Conservation (phyloP, 176 grass and related monocot genomes). For the Miscanthus lutarioriparius region DNA sequence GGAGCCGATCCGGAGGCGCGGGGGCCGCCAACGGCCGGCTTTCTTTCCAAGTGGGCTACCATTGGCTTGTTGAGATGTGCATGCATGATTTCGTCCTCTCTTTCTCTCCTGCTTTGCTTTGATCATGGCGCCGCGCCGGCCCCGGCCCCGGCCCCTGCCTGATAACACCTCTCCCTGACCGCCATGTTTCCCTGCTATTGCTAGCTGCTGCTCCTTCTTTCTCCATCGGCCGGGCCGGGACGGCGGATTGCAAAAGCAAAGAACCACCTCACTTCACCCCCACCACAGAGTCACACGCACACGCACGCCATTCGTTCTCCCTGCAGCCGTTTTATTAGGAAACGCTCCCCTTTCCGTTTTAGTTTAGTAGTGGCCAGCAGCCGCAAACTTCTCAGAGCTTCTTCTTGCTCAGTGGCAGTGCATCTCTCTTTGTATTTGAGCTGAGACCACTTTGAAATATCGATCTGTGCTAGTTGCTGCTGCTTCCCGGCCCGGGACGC, state of each 20-base stretch:
- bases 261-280: not conserved
- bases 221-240: not conserved
- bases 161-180: constrained; percentile 50
- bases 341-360: constrained; percentile 69
- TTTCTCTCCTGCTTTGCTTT: constrained; percentile 22
- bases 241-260: not conserved
- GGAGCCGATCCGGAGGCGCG: too few species aligned
- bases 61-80: constrained; percentile 9
- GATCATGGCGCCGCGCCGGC: constrained; percentile 37
- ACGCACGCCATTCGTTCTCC: not conserved
- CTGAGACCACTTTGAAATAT: too few species aligned
- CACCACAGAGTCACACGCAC: not conserved
- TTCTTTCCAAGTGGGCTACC: constrained; percentile 50
- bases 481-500: not conserved
- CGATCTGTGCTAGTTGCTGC: not conserved
- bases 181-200: constrained; percentile 45
- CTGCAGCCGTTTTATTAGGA: constrained; percentile 87
- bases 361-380: constrained; percentile 33
- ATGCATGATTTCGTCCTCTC: constrained; percentile 33
- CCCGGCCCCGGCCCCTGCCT: not conserved
- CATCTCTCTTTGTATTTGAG: not conserved
- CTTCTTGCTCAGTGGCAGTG: not conserved
- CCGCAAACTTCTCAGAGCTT: not conserved
- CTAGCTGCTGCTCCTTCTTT: not conserved
- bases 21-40: not conserved